Conservation (phyloP, 2,329 filamentous ascomycete genomes). For the Fusarium sp. region DNA sequence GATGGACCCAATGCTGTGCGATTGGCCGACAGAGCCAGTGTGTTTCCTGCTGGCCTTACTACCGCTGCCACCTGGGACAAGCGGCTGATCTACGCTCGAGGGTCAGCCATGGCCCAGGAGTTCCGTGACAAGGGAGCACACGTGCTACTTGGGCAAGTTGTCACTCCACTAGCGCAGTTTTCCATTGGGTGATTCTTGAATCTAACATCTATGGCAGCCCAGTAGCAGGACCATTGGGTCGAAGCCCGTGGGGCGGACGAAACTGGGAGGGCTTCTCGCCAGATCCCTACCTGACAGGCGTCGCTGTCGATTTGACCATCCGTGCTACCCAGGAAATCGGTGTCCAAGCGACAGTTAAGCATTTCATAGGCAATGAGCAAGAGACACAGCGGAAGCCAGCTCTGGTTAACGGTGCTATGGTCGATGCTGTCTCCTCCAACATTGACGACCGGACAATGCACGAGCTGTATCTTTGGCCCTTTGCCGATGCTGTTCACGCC, state of each 20-base stretch:
- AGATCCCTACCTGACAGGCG: slow-evolving; percentile 80
- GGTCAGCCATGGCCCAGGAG: slow-evolving; percentile 82
- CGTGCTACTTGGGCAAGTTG: slow-evolving; percentile 72
- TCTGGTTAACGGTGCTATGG: slow-evolving; percentile 54
- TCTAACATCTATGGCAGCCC: slow-evolving; percentile 63
- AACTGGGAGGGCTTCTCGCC: slow-evolving; percentile 77
- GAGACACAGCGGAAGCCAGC: slow-evolving; percentile 79
- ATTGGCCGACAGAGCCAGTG: slow-evolving; percentile 55
- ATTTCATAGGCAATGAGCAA: slow-evolving; percentile 83
- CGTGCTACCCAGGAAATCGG: slow-evolving; percentile 64
- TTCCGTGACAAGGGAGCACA: slow-evolving; percentile 85
- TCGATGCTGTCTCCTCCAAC: slow-evolving; percentile 69
- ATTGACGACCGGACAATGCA: slow-evolving; percentile 75
- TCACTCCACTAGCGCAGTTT: neutral
- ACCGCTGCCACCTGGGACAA: slow-evolving; percentile 77
- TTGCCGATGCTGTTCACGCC: slow-evolving; percentile 76
- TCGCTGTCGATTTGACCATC: slow-evolving; percentile 71
- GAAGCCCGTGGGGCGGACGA: slow-evolving; percentile 55
- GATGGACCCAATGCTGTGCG: slow-evolving; percentile 46
- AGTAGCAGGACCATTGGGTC: slow-evolving; percentile 59
- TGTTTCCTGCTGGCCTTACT: slow-evolving; percentile 70
- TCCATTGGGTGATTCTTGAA: no score
- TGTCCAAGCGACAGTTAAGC: slow-evolving; percentile 66
- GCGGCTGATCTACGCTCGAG: slow-evolving; percentile 76
- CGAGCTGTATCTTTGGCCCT: slow-evolving; percentile 79